phyloP scores from a whole-genome alignment of 2,329 filamentous ascomycete genomes.

The Rhynchosporium graminicola region DNA sequence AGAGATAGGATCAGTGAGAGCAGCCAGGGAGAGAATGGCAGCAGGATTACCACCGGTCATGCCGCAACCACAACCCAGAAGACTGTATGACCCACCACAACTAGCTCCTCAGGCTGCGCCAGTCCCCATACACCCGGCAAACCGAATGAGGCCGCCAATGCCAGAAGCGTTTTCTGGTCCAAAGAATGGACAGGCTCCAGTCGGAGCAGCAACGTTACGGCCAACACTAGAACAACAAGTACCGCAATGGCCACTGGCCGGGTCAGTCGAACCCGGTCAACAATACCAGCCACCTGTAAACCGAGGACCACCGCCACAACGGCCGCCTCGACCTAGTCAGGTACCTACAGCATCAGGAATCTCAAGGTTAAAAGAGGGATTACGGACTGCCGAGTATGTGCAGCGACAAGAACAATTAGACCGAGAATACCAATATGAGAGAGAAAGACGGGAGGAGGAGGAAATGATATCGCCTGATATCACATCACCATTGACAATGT shows the following conservation, averaged over 20 bases:
- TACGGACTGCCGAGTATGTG: slow-evolving; percentile 53
- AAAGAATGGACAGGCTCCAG: slow-evolving; percentile 30
- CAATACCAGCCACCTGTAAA: slow-evolving; percentile 55
- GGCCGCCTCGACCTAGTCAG: slow-evolving; percentile 60
- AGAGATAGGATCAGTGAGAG: slow-evolving; percentile 52
- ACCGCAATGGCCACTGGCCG: slow-evolving; percentile 56
- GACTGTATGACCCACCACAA: slow-evolving; percentile 24
- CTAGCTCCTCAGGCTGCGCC: slow-evolving; percentile 13
- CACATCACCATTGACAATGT: slow-evolving; percentile 50
- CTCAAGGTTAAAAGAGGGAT: slow-evolving; percentile 56
- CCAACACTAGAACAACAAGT: slow-evolving; percentile 46
- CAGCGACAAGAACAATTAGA: slow-evolving; percentile 38
- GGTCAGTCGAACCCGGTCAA: slow-evolving; percentile 32
- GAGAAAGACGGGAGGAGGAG: slow-evolving; percentile 25
- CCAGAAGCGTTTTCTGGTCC: slow-evolving; percentile 28
- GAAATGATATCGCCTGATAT: slow-evolving; percentile 40
- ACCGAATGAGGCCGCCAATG: slow-evolving; percentile 32
- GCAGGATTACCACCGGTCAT: slow-evolving; percentile 43
- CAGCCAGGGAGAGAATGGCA: slow-evolving; percentile 55
- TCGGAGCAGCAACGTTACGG: slow-evolving; percentile 50
- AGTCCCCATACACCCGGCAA: slow-evolving; percentile 23
- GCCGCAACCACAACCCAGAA: slow-evolving; percentile 31
- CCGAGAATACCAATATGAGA: slow-evolving; percentile 18
- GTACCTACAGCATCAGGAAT: slow-evolving; percentile 61
- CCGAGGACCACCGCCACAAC: slow-evolving; percentile 54